Conservation (phyloP, 106 monocot species). For the Dendrobium nobile region DNA sequence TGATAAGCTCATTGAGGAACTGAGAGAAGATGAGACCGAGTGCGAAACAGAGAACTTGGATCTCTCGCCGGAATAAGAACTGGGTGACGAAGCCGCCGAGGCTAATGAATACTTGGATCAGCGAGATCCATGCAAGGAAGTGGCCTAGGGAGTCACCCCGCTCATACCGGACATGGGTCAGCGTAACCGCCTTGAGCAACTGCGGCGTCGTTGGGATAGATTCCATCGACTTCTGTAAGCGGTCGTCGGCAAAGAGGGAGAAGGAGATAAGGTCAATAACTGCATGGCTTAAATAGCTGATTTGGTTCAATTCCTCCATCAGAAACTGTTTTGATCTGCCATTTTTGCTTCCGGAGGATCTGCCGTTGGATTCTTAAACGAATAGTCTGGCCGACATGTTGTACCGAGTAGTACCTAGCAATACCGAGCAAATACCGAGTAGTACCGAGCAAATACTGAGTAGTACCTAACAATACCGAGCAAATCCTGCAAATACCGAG, state of each 20-base stretch:
- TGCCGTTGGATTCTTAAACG: too few species aligned
- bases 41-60: constrained; percentile 83
- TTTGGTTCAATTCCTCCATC: too few species aligned
- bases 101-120: constrained; percentile 89
- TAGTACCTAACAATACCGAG: too few species aligned
- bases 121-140: constrained; percentile 94
- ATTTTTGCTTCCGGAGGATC: too few species aligned
- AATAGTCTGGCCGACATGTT: too few species aligned
- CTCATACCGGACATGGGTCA: constrained; percentile 87
- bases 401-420: too few species aligned
- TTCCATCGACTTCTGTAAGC: not conserved
- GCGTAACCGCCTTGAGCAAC: constrained; percentile 78
- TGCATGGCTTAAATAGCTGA: too few species aligned
- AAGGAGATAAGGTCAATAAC: not conserved
- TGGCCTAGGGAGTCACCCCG: constrained; percentile 75
- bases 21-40: constrained; percentile 76
- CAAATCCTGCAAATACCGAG: too few species aligned
- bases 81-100: constrained; percentile 92
- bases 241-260: not conserved
- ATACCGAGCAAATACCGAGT: too few species aligned
- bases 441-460: too few species aligned
- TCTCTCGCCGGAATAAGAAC: constrained; percentile 93
- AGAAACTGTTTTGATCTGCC: too few species aligned
- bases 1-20: constrained; percentile 87
- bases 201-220: not conserved